Evolutionary conservation across 176 grass and related monocot genomes (phyloP).

Genomic region (Puccinellia tenuiflora): DNA sequence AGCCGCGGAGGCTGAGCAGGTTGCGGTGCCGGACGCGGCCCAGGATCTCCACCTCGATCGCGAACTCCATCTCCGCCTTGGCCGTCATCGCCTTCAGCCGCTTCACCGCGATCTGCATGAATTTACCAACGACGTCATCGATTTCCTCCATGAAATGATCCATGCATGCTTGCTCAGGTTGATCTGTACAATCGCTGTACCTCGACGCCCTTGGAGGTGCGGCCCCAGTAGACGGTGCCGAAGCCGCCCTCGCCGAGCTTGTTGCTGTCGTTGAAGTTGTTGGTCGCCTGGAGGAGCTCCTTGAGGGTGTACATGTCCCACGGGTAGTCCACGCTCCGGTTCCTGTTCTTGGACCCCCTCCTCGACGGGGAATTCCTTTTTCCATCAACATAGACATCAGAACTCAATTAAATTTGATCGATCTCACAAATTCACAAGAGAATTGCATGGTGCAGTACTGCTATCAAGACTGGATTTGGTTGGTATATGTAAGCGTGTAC

Average conservation of each 20-base stretch:
- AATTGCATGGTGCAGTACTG: not conserved
- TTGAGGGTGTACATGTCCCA: conserved; percentile 73
- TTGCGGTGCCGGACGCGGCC: conserved; percentile 65
- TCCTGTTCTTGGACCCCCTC: conserved; percentile 22
- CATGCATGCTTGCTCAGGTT: too few species aligned
- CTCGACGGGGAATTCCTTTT: conserved; percentile 9
- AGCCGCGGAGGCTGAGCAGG: conserved; percentile 60
- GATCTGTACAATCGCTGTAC: not conserved
- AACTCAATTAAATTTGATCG: not conserved
- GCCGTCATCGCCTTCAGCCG: conserved; percentile 63
- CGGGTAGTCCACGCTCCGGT: conserved; percentile 44
- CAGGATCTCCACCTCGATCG: conserved; percentile 75
- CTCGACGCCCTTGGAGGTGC: conserved; percentile 52
- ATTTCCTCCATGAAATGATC: not conserved
- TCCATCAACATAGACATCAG: not conserved
- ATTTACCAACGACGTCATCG: not conserved
- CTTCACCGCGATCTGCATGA: conserved; percentile 61
- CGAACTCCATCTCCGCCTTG: conserved; percentile 82
- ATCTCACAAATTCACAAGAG: not conserved
- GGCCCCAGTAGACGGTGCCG: conserved; percentile 64
- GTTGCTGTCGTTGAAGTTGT: conserved; percentile 62
- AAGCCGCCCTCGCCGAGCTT: conserved; percentile 78
- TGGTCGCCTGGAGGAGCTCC: conserved; percentile 56
- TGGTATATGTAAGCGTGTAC: not conserved
- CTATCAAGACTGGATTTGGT: not conserved